These are phyloP conservation scores for Calamus simplicifolius DNA, from an alignment of 176 grass and related monocot species.

Conservation along the genomic window DNA sequence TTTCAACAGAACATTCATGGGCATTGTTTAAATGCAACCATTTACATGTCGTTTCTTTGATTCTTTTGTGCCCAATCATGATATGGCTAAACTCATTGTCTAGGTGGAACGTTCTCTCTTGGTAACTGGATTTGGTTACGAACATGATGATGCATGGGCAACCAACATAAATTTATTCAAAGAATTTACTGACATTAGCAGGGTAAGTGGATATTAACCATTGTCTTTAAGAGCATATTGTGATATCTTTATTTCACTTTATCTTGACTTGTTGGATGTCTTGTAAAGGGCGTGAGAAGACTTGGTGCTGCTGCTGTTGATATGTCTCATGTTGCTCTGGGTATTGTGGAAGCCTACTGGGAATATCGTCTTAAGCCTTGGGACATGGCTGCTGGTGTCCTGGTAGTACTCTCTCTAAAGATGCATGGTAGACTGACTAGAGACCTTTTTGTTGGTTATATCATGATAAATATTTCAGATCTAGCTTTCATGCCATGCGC, in stretches of 20 bases:
- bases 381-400: constrained; percentile 94
- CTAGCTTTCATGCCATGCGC: too few species aligned
- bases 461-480: too few species aligned
- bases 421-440: too few species aligned
- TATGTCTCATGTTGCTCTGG: constrained; percentile 91
- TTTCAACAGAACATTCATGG: too few species aligned
- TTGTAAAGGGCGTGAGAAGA: constrained; percentile 76
- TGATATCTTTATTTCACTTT: neutral
- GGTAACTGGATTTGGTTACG: constrained; percentile 98
- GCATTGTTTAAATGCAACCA: too few species aligned
- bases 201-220: constrained; percentile 36
- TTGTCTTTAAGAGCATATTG: too few species aligned
- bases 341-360: constrained; percentile 89
- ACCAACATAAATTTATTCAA: constrained; percentile 95
- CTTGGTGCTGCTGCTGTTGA: constrained; percentile 85
- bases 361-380: constrained; percentile 95
- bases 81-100: constrained; percentile 8
- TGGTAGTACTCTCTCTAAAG: constrained; percentile 35
- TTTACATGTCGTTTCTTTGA: too few species aligned
- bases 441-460: too few species aligned
- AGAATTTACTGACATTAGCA: constrained; percentile 94
- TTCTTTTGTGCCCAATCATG: too few species aligned
- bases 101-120: constrained; percentile 95
- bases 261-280: neutral
- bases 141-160: constrained; percentile 92